phyloP scores from a whole-genome alignment of 208 protist genomes.

The Naegleria gruberi region DNA sequence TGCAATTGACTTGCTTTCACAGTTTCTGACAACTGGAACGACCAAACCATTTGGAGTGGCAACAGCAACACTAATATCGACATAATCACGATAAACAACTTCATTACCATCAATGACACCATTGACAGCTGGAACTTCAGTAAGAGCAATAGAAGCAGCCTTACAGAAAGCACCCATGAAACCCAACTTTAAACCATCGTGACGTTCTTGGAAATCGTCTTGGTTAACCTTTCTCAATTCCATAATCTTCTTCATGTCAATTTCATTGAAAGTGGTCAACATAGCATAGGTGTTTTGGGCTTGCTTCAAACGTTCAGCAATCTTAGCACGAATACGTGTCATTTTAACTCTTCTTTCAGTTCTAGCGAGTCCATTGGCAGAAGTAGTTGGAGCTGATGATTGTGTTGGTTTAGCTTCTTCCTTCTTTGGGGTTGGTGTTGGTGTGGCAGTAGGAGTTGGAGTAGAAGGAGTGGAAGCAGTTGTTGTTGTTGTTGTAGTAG shows the following conservation, averaged over 20 bases:
- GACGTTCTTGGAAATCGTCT: constrained; percentile 92
- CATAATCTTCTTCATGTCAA: constrained; percentile 91
- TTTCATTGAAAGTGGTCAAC: constrained; percentile 99
- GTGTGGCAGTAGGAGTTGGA: background rate
- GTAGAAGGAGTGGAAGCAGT: background rate
- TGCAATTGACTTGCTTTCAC: constrained; percentile 84
- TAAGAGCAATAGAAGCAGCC: constrained; percentile 82
- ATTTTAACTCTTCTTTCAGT: constrained; percentile 53
- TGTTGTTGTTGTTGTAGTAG: background rate
- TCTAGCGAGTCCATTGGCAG: background rate
- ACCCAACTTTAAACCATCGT: constrained; percentile 91
- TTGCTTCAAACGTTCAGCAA: constrained; percentile 93
- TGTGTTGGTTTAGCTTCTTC: background rate
- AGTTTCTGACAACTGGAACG: constrained; percentile 92
- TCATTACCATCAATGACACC: constrained; percentile 77
- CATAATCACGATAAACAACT: constrained; percentile 95
- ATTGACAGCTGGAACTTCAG: constrained; percentile 92
- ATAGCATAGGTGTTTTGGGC: constrained; percentile 95
- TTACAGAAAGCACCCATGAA: constrained; percentile 98
- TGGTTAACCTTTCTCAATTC: constrained; percentile 90
- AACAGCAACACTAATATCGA: constrained; percentile 95
- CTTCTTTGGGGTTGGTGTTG: background rate
- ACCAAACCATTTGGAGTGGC: constrained; percentile 91
- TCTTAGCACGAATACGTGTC: constrained; percentile 85
- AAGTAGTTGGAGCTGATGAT: background rate